A percentile compares a stretch with the other conserved stretches of the same genome.
phyloP scores from a whole-genome alignment of 768 basidiomycete species.

The Suillus cothurnatus region DNA sequence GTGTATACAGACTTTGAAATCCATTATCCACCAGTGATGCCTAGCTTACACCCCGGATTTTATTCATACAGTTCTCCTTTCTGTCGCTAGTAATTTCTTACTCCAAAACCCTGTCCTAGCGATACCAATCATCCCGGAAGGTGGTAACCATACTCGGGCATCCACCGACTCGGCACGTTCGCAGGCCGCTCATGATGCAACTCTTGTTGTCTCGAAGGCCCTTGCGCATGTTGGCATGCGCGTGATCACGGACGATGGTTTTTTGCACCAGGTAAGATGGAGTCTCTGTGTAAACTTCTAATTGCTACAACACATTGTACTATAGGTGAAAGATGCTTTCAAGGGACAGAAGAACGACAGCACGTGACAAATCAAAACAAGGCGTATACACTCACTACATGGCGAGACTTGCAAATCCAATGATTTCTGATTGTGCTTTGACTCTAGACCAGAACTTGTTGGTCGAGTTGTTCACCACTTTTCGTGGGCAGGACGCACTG shows the following conservation, averaged over 20 bases:
- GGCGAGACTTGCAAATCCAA: not conserved
- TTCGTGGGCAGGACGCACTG: conserved; percentile 56
- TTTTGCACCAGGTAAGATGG: conserved; percentile 52
- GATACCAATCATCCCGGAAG: conserved; percentile 70
- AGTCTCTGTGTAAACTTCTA: not conserved
- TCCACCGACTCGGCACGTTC: conserved; percentile 70
- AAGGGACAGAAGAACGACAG: conserved; percentile 42
- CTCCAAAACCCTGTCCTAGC: conserved; percentile 41
- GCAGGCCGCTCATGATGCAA: conserved; percentile 62
- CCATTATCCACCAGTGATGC: conserved; percentile 45
- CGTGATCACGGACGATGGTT: conserved; percentile 67
- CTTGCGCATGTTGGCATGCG: conserved; percentile 72
- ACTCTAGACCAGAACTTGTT: not conserved
- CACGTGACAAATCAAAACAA: conserved; percentile 10
- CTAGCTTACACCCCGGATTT: conserved; percentile 75
- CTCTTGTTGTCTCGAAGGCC: conserved; percentile 67
- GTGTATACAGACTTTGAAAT: not conserved
- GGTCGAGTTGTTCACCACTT: conserved; percentile 42
- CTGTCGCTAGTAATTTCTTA: not conserved
- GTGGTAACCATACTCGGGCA: conserved; percentile 76
- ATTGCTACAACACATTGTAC: conserved; percentile 1
- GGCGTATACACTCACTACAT: not conserved
- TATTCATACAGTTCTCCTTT: conserved; percentile 21
- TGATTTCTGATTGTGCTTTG: not conserved
- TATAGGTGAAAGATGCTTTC: conserved; percentile 51